Percentiles rank a stretch among this genome's conserved stretches.
Evolutionary conservation across 148 eudicot species (phyloP).

Genomic region (Heliamphora exappendiculata): DNA sequence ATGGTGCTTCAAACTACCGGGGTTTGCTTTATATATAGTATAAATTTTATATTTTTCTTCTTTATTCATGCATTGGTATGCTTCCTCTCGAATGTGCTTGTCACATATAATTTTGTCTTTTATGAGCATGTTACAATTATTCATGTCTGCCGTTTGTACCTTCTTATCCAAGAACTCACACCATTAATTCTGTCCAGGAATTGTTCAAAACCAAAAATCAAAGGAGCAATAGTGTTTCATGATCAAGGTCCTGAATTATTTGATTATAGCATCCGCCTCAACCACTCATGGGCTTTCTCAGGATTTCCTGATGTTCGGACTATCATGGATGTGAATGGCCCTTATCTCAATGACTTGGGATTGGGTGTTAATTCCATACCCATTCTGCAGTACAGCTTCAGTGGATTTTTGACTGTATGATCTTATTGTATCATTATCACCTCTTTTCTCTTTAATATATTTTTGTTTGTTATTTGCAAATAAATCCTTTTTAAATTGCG

Average conservation of each 20-base stretch:
- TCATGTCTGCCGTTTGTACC: neutral
- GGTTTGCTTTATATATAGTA: too few species aligned
- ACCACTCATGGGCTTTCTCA: slow-evolving; percentile 96
- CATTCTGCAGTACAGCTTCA: slow-evolving; percentile 84
- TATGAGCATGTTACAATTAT: neutral
- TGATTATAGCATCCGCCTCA: slow-evolving; percentile 97
- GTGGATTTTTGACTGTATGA: slow-evolving; percentile 95
- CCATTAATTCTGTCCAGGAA: slow-evolving; percentile 35
- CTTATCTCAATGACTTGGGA: slow-evolving; percentile 87
- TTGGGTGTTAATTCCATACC: slow-evolving; percentile 74
- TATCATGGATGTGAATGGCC: slow-evolving; percentile 95
- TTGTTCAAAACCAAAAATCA: slow-evolving; percentile 69
- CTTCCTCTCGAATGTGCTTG: neutral
- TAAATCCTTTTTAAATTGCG: neutral
- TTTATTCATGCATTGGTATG: too few species aligned
- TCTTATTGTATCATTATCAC: slow-evolving; percentile 19
- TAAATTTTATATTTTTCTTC: too few species aligned
- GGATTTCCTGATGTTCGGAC: slow-evolving; percentile 89
- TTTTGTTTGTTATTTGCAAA: slow-evolving; percentile 2
- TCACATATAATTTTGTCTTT: neutral
- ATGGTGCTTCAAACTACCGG: too few species aligned
- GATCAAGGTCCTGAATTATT: slow-evolving; percentile 76
- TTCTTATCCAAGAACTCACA: neutral
- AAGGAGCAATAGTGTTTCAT: slow-evolving; percentile 94
- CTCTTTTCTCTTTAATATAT: slow-evolving; percentile 4